These are phyloP conservation scores for Phoenix roebelenii DNA, from an alignment of 176 grass and related monocot genomes.

Conservation along the genomic window DNA sequence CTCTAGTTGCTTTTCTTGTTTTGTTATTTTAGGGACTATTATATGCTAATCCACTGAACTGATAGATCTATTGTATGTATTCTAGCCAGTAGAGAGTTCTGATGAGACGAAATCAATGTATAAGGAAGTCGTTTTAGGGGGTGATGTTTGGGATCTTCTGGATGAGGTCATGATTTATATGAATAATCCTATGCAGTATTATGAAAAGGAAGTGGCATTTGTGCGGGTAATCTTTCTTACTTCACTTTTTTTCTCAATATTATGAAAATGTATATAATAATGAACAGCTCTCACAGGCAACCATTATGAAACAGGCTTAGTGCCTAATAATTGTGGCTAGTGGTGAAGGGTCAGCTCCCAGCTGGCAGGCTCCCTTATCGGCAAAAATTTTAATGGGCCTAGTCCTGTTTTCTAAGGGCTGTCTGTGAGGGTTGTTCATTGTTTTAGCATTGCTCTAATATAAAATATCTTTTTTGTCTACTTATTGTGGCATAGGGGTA, in stretches of 20 bases:
- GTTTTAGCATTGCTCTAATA: too few relatives aligned
- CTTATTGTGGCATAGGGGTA: too few relatives aligned
- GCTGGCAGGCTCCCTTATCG: too few relatives aligned
- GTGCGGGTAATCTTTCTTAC: constrained; percentile 22
- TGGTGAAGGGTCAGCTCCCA: too few relatives aligned
- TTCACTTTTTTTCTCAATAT: not conserved
- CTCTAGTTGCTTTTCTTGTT: not conserved
- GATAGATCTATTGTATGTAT: not conserved
- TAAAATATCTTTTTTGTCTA: too few relatives aligned
- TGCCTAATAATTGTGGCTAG: too few relatives aligned
- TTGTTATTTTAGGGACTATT: not conserved
- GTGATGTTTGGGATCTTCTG: constrained; percentile 37
- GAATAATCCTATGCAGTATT: constrained; percentile 36
- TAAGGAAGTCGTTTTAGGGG: constrained; percentile 34
- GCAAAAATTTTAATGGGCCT: too few relatives aligned
- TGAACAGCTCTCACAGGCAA: too few relatives aligned
- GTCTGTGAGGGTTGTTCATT: too few relatives aligned
- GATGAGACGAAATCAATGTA: constrained; percentile 18
- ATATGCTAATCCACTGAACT: constrained; percentile 3
- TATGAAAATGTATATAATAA: too few relatives aligned
- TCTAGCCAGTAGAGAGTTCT: constrained; percentile 17
- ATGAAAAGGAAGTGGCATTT: constrained; percentile 32
- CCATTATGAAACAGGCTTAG: too few relatives aligned
- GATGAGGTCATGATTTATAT: constrained; percentile 42
- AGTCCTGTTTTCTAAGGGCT: too few relatives aligned